Base-by-base conservation (phyloP, 192 early-diverging fungal species). In the Rhizophagus clarus region DNA sequence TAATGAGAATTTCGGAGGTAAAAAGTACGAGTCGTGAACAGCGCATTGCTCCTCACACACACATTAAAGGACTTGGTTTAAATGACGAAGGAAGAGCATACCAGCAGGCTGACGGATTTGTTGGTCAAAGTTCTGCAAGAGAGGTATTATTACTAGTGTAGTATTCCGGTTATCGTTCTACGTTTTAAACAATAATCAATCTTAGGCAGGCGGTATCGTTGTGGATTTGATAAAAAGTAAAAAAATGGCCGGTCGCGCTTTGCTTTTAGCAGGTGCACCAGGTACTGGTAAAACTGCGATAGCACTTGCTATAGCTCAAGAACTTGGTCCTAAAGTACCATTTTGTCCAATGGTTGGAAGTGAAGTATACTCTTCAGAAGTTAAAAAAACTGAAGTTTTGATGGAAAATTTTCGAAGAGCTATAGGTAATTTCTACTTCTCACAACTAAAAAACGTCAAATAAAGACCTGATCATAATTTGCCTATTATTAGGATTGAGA, bases 351-450 rank as follows among this genome's bases (percentile, higher is more conserved):
- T 98, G 95, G 96, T 98, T 12, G 98, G 98, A 60, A 95, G 94
- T 85, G 97, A 99, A 84, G 98, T 98, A 22, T 99, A 95, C 85
- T 98, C 97, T 40, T 91, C 93, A 61, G 98, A 99, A 84, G 95
- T 99, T 70, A 99, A 99, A 83, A 99, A 99, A 88, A 98, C 98
- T 0, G 98, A 98, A 83, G 97, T 99, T n/a, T 88, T 99, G 37
- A 99, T 99, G 98, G 96, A 98, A 80, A 98, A 96, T 90, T 98
- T 99, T 87, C 90, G 98, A 62, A 88, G 97, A 71, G 95, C 98
- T 45, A 99, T 99, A 83, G 93, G 93, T 93, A 79, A 64, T 63
- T 32, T 32, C 4, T 40, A 34, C 9, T 40, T 32, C 60, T n/a
- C 5, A 66, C 34, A 34, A 34, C 32, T 17, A 67, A 14, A 17